A percentile compares a stretch with the other conserved stretches of the same genome.
Evolutionary conservation across 169 alveolate genomes (phyloP).

Genomic region (Cryptosporidium bovis): DNA sequence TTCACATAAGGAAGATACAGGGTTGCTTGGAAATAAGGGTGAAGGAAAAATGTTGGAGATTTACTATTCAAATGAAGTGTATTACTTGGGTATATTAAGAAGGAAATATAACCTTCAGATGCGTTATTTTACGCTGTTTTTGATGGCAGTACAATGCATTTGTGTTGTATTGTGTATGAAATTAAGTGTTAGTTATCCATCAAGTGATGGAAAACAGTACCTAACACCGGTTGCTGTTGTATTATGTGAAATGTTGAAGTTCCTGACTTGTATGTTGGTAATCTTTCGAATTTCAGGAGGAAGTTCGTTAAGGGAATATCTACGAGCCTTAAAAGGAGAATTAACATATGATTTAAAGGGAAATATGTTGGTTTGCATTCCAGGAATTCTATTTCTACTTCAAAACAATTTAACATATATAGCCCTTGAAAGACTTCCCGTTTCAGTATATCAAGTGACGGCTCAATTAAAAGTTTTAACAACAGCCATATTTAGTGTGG

Average conservation of each 20-base stretch:
- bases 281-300: constrained; percentile 43
- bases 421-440: constrained; percentile 62
- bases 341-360: constrained; percentile 31
- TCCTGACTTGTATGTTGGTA: constrained; percentile 38
- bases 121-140: constrained; percentile 62
- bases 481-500: constrained; percentile 55
- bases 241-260: constrained; percentile 46
- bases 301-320: constrained; percentile 2
- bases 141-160: constrained; percentile 50
- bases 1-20: neutral
- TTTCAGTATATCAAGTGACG: constrained; percentile 60
- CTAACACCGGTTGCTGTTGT: constrained; percentile 63
- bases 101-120: constrained; percentile 45
- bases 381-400: constrained; percentile 46
- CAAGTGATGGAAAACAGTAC: constrained; percentile 61
- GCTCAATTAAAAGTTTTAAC: constrained; percentile 45
- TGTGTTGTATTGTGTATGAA: constrained; percentile 73
- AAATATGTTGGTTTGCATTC: constrained; percentile 39
- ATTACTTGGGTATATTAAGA: constrained; percentile 14
- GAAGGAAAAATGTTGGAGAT: constrained; percentile 19
- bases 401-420: constrained; percentile 61
- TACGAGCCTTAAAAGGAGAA: constrained; percentile 44
- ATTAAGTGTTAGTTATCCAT: constrained; percentile 49
- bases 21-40: neutral
- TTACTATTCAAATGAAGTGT: constrained; percentile 3